Conservation (phyloP, 2,329 filamentous ascomycete genomes). For the Monosporascus sp. region DNA sequence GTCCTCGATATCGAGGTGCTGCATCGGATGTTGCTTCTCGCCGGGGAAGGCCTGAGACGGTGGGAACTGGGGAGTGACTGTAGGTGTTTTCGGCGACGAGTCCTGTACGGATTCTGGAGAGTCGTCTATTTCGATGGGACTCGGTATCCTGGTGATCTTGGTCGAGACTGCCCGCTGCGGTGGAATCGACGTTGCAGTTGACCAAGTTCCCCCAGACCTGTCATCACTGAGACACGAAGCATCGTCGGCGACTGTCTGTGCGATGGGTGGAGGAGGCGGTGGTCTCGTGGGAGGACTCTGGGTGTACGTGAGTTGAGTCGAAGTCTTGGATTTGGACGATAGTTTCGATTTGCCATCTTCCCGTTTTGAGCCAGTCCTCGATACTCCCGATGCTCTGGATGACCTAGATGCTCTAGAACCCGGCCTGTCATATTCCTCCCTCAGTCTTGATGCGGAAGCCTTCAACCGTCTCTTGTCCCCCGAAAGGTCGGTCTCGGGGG, state of each 20-base stretch:
- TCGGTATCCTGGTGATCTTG: slow-evolving; percentile 23
- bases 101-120: slow-evolving; percentile 47
- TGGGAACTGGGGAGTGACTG: slow-evolving; percentile 46
- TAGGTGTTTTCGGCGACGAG: slow-evolving; percentile 58
- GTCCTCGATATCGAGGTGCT: slow-evolving; percentile 30
- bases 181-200: slow-evolving; percentile 29
- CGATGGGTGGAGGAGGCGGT: slow-evolving; percentile 27
- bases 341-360: slow-evolving; percentile 47
- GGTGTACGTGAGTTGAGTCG: slow-evolving; percentile 54
- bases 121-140: slow-evolving; percentile 39
- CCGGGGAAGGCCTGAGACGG: slow-evolving; percentile 36
- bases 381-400: slow-evolving; percentile 37
- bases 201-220: slow-evolving; percentile 23
- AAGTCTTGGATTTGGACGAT: slow-evolving; percentile 49
- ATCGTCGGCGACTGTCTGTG: slow-evolving; percentile 20
- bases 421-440: slow-evolving; percentile 34
- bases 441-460: slow-evolving; percentile 27
- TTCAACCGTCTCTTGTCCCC: slow-evolving; percentile 35
- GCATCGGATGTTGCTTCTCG: slow-evolving; percentile 31
- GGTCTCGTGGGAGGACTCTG: slow-evolving; percentile 25
- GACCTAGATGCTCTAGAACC: slow-evolving; percentile 40
- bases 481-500: slow-evolving; percentile 58
- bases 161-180: slow-evolving; percentile 29
- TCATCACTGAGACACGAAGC: slow-evolving; percentile 28
- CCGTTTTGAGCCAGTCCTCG: slow-evolving; percentile 37